Evolutionary conservation across 768 basidiomycete species (phyloP).

Genomic region (Rhodotorula paludigena): DNA sequence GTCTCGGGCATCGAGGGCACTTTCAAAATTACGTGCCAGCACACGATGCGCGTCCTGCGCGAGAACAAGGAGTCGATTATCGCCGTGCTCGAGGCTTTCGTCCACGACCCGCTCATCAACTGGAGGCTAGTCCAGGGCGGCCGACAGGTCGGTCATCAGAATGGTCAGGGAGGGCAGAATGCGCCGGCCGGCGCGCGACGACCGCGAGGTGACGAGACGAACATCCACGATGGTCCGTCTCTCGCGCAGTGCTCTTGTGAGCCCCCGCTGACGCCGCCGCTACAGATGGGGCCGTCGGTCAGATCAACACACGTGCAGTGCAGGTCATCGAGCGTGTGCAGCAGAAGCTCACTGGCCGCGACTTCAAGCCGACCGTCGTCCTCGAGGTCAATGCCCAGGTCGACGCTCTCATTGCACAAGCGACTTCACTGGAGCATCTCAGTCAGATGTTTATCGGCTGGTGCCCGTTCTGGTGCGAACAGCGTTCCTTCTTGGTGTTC

Average conservation of each 20-base stretch:
- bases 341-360: constrained; percentile 87
- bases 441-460: constrained; percentile 65
- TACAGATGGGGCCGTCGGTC: constrained; percentile 65
- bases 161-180: constrained; percentile 20
- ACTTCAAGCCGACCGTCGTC: constrained; percentile 78
- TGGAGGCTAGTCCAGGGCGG: constrained; percentile 48
- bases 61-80: constrained; percentile 98
- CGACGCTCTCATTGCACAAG: constrained; percentile 85
- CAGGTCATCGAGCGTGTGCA: constrained; percentile 91
- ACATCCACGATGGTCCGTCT: constrained; percentile 27
- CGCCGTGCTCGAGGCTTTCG: constrained; percentile 97
- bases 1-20: constrained; percentile 97
- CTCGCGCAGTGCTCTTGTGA: not conserved
- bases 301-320: constrained; percentile 83
- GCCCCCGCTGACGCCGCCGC: not conserved
- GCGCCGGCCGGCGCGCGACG: constrained; percentile 20
- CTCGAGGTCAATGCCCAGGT: constrained; percentile 79
- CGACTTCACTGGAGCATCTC: constrained; percentile 86
- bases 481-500: too few species aligned
- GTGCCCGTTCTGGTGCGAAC: constrained; percentile 43
- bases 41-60: constrained; percentile 85
- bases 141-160: constrained; percentile 26
- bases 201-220: constrained; percentile 37
- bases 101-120: constrained; percentile 95
- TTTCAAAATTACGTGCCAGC: constrained; percentile 76